Evolutionary conservation across 495 filamentous ascomycete genomes (phyloP), one percentile per base, ranked within the genome.

Genomic region (Trichocladium uniseriatum): DNA sequence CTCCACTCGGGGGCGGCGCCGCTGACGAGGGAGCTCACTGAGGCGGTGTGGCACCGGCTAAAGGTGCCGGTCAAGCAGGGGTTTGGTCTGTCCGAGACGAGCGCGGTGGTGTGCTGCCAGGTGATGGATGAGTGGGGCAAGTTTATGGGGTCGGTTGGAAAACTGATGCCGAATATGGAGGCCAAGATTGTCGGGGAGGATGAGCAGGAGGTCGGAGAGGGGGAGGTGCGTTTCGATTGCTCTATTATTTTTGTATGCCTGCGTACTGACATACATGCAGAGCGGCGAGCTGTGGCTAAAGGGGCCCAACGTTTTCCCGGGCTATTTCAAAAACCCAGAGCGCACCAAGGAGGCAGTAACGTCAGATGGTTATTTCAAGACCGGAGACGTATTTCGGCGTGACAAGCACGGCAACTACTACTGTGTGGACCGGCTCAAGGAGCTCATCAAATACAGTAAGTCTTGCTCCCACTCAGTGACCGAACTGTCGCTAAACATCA

Each of bases 1-100:
- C 69, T 95, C 70, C 94, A 87, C 67, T 90, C 80, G 2, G 92
- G 89, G 7, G 92, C 91, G 1, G 92, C 92, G 3, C 92, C 92
- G 0, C 69, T 97, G 34, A 94, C 87, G 0, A 70, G 76, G 18
- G 89, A 96, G 43, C 72, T 98, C 2, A 85, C 89, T 6, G 79
- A 90, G 48, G 75, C 81, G 14, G 81, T 94, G 8, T 89, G 88
- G 69, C 58, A 76, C 5, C 78, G 89, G 11, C 74, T 92, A 43
- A 79, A 80, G 38, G 70, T 94, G 35, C 83, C 83, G 36, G 75
- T 78, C n/a, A 80, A 79, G 66, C 77, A 82, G 54, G 74, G 75
- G 41, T 81, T 79, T 51, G 77, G 77, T 0, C 62, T 80, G 18
- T 74, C 68, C 5, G 78, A 80, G 61, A 77, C 66, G 58, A 71